Conservation (phyloP, 306 rosid species). For the Cucurbita pepo region DNA sequence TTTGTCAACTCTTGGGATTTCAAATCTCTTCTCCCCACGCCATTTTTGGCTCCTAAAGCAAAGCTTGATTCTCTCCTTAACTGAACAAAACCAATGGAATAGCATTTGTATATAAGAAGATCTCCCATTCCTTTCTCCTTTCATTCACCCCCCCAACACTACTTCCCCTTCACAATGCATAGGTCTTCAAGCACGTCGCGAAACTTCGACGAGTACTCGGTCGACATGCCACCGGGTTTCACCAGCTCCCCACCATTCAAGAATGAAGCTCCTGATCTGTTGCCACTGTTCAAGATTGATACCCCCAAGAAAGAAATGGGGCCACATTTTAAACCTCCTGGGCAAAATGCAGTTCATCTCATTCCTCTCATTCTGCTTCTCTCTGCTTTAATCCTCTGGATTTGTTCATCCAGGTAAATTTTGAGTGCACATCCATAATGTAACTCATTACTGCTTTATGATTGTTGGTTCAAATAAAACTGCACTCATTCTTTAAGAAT, state of each 20-base stretch:
- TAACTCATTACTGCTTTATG: not conserved
- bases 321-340: conserved; percentile 13
- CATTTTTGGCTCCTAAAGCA: conserved; percentile 13
- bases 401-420: conserved; percentile 29
- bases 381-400: conserved; percentile 61
- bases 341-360: conserved; percentile 44
- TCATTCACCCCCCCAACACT: not conserved
- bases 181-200: conserved; percentile 23
- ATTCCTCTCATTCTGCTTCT: conserved; percentile 49
- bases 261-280: conserved; percentile 14
- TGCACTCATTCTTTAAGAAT: no score
- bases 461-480: not conserved
- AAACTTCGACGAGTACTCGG: conserved; percentile 22
- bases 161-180: conserved; percentile 12
- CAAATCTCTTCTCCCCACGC: not conserved
- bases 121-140: not conserved
- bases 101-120: not conserved
- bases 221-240: conserved; percentile 9
- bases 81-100: not conserved
- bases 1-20: conserved; percentile 12
- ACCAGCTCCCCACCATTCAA: conserved; percentile 15
- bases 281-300: conserved; percentile 26
- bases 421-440: not conserved
- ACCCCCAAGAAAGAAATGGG: conserved; percentile 29
- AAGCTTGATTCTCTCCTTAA: conserved; percentile 5